phyloP scores from a whole-genome alignment of 257 asterid genomes.

The Nemophila menziesii region DNA sequence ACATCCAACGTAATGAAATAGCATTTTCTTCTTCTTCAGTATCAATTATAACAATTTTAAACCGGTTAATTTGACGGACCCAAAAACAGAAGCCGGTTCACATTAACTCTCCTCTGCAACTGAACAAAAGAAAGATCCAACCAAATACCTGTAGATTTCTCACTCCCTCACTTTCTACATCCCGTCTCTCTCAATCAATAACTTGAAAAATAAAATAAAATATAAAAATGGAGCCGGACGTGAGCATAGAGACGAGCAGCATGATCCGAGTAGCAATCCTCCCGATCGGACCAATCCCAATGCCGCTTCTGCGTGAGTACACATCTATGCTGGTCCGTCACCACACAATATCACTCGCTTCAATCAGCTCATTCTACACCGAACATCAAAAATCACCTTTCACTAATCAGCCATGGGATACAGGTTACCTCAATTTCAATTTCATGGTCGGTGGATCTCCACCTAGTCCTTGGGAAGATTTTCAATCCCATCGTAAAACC shows the following conservation, averaged over 20 bases:
- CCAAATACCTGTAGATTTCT: too few species aligned
- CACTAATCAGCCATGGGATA: slow-evolving; percentile 80
- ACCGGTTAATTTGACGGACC: too few species aligned
- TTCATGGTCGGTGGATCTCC: slow-evolving; percentile 87
- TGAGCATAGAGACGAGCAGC: slow-evolving; percentile 87
- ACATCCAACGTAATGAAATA: too few species aligned
- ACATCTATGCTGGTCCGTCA: slow-evolving; percentile 73
- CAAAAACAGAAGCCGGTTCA: too few species aligned
- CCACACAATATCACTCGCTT: slow-evolving; percentile 66
- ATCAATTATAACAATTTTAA: too few species aligned
- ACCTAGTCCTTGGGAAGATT: slow-evolving; percentile 96
- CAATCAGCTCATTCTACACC: slow-evolving; percentile 94
- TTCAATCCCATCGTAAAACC: slow-evolving; percentile 80
- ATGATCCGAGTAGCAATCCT: slow-evolving; percentile 93
- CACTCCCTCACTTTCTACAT: too few species aligned
- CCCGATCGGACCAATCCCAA: slow-evolving; percentile 61
- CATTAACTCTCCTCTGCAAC: too few species aligned
- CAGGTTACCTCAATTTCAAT: slow-evolving; percentile 79
- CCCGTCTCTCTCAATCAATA: too few species aligned
- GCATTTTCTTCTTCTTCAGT: too few species aligned
- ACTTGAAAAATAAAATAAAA: too few species aligned
- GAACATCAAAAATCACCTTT: slow-evolving; percentile 98
- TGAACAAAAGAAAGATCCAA: too few species aligned
- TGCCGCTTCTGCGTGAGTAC: slow-evolving; percentile 65
- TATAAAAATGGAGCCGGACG: slow-evolving; percentile 81